Evolutionary conservation across 805 yeast genomes (phyloP).

Genomic region (Wickerhamiella occidentalis): DNA sequence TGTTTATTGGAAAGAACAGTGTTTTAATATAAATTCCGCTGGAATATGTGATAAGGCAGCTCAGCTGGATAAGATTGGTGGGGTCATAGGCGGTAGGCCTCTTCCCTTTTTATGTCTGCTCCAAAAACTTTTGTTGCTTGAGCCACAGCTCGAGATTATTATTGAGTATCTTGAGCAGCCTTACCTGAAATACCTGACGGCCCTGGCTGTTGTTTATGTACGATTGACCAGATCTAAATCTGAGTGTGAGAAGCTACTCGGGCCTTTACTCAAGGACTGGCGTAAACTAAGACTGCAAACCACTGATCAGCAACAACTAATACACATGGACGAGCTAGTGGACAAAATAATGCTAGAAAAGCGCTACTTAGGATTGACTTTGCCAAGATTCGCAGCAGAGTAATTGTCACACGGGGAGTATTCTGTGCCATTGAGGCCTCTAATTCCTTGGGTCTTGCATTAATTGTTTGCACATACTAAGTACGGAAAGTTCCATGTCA

Average conservation of each 20-base stretch:
- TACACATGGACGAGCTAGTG: slow-evolving; percentile 61
- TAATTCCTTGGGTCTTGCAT: too few relatives aligned
- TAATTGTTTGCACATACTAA: too few relatives aligned
- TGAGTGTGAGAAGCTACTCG: slow-evolving; percentile 41
- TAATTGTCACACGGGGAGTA: too few relatives aligned
- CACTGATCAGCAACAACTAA: slow-evolving; percentile 31
- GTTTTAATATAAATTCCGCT: slow-evolving; percentile 40
- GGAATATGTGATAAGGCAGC: slow-evolving; percentile 39
- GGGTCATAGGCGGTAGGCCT: slow-evolving; percentile 49
- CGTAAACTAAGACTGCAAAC: slow-evolving; percentile 49
- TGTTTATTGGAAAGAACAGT: slow-evolving; percentile 45
- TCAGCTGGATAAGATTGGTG: slow-evolving; percentile 42
- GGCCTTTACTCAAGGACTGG: slow-evolving; percentile 48
- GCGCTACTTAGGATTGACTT: slow-evolving; percentile 57
- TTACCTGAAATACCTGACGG: slow-evolving; percentile 67
- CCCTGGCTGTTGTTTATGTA: slow-evolving; percentile 52
- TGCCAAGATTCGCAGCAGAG: slow-evolving; percentile 40
- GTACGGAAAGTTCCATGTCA: too few relatives aligned
- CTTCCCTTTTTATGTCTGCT: slow-evolving; percentile 65
- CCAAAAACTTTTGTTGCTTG: slow-evolving; percentile 63
- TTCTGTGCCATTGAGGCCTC: too few relatives aligned
- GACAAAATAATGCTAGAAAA: slow-evolving; percentile 47
- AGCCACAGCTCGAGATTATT: slow-evolving; percentile 51
- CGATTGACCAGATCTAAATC: slow-evolving; percentile 35
- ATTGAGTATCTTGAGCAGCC: slow-evolving; percentile 43